Base-by-base conservation (phyloP, 257 asterid genomes). In the Linderniella brevidens region DNA sequence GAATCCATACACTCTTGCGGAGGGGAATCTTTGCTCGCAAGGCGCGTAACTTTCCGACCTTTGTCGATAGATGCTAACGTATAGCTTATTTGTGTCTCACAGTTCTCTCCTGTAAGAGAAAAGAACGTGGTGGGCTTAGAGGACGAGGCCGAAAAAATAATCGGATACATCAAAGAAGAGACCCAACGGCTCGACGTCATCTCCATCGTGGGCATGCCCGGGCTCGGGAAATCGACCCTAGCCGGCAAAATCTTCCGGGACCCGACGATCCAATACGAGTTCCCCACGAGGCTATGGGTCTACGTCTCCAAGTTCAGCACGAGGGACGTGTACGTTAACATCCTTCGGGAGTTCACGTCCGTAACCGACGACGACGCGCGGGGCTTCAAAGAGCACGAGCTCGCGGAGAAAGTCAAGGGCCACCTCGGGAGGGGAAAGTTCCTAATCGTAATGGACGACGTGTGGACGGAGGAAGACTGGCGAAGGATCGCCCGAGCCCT, bases 391-490 rank as follows among this genome's bases (percentile, higher is more conserved):
- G 62, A 46, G 4, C 46, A 37, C 0, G 63, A 58, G 1, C 19
- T 74, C 17, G 54, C 40, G 8, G 9, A 15, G 11, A 16, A 3
- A 12, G 60, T 68, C 3, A 14, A 14, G 0, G 35, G 8, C 0
- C 25, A 8, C 35, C 46, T 72, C 36, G 48, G 35, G 49, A 5
- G 13, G 0, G 63, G 48, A 11, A 74, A 60, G 2, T 74, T 68
- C 54, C 40, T 78, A 49, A 29, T 74, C 18, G 73, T 73, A 13
- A 13, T 73, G 57, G 81, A 77, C 37, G 78, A 73, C 20, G 72
- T 77, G 9, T 77, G 87, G 82, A 64, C 56, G 0, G 46, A 10
- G 0, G 68, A 45, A 0, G 61, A 59, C 16, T 70, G 77, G 80
- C 45, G 48, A 0, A 54, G 16, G 0, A 57, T 75, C 40, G 11